Evolutionary conservation across 1,284 basidiomycete species (phyloP), one percentile per base, ranked within the genome.

Genomic region (Sphagnurus paluster): DNA sequence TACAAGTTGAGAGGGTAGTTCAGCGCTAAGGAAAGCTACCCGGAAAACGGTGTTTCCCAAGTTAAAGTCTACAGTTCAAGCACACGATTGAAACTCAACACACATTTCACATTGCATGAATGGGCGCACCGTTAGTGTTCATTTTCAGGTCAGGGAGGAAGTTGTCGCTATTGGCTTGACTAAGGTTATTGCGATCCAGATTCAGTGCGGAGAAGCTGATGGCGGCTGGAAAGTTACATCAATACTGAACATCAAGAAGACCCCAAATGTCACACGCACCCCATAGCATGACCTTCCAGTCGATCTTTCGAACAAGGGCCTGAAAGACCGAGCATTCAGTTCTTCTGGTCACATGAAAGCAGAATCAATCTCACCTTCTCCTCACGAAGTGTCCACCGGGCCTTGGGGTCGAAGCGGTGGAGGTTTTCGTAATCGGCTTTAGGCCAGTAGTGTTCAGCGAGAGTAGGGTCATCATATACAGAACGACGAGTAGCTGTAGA

Each of bases 1-100:
- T 33, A 89, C 64, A 11, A 89, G 67, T 54, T 87, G 85, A 1
- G 84, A 86, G n/a, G 86, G 85, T 21, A 87, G 62, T 56, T 85
- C 83, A 4, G 82, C 80, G 28, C 62, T 67, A 26, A 87, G 64
- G 63, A 87, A 87, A 30, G 77, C 65, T 1, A 85, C 50, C 40
- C 77, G 71, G 53, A 76, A 79, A 2, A 84, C 46, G 0, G 69
- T 79, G 53, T 84, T 87, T 11, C 83, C 87, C 26, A 79, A 61
- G 62, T 89, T 87, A 61, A 74, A 85, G 54, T 86, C 79, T 75
- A 26, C 23, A n/a, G n/a, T n/a, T n/a, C n/a, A n/a, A n/a, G n/a
- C n/a, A n/a, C n/a, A n/a, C 1, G 24, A 24, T 13, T 30, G 19
- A 5, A 6, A n/a, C 38, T 44, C 35, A 50, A 19, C 19, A 32